Conservation (phyloP, 306 rosid genomes). For the Sicyos baderoa region DNA sequence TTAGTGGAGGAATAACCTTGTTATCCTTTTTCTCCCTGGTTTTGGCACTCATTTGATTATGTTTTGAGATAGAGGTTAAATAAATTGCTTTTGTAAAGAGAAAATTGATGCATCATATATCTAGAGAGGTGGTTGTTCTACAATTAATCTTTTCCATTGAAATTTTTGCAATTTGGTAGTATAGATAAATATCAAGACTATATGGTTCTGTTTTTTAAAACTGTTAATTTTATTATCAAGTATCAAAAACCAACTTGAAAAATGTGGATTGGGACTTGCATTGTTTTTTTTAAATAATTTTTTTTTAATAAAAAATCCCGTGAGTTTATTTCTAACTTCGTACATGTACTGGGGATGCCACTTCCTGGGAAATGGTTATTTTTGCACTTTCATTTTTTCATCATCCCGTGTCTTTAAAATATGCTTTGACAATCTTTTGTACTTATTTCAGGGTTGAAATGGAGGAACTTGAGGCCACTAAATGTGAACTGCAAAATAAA, state of each 20-base stretch:
- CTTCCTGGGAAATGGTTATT: background rate
- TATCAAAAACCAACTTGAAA: background rate
- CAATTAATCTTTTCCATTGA: background rate
- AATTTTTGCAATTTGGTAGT: constrained; percentile 7
- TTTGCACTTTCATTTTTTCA: background rate
- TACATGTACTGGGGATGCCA: background rate
- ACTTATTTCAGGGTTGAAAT: constrained; percentile 49
- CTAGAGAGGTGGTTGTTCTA: background rate
- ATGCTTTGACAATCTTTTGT: constrained; percentile 25
- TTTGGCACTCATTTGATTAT: constrained; percentile 1
- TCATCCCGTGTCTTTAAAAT: background rate
- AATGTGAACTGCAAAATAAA: constrained; percentile 49
- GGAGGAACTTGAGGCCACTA: constrained; percentile 53
- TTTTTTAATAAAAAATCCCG: background rate
- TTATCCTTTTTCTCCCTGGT: constrained; percentile 5
- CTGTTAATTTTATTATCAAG: background rate
- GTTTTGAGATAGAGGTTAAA: background rate
- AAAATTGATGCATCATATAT: background rate
- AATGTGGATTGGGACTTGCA: background rate
- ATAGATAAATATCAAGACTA: background rate
- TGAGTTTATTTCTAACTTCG: background rate
- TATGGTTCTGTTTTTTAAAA: background rate
- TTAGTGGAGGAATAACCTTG: constrained; percentile 1
- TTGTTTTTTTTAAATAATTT: background rate
- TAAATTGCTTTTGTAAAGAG: background rate